Conservation (phyloP, 148 eudicot species). For the Rhododendron mucronatum region DNA sequence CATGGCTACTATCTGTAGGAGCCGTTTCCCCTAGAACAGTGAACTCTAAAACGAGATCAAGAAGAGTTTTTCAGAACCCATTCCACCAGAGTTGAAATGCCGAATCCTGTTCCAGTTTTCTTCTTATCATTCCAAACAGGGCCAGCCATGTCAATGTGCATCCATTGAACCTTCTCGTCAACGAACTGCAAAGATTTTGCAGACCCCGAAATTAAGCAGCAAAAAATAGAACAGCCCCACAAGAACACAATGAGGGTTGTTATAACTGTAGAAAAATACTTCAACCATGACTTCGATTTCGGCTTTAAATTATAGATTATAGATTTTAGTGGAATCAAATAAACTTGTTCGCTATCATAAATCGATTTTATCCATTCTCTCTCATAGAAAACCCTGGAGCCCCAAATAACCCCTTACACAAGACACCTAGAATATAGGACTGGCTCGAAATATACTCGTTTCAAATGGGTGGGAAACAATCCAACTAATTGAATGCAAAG, state of each 20-base stretch:
- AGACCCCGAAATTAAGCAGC: background rate
- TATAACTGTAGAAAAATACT: background rate
- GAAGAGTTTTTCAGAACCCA: constrained; percentile 92
- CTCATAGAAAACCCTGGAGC: background rate
- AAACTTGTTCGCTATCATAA: background rate
- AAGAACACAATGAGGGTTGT: background rate
- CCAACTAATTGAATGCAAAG: background rate
- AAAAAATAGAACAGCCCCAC: background rate
- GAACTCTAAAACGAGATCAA: constrained; percentile 7
- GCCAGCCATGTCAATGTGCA: constrained; percentile 98
- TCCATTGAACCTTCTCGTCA: constrained; percentile 95
- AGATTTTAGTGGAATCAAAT: background rate
- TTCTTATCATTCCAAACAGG: constrained; percentile 92
- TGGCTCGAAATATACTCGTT: background rate
- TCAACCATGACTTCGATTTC: background rate
- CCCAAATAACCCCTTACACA: background rate
- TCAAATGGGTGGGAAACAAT: background rate
- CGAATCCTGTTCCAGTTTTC: constrained; percentile 85
- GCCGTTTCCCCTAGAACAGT: too few species aligned
- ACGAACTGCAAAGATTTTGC: constrained; percentile 57
- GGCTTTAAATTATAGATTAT: background rate
- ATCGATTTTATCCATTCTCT: background rate
- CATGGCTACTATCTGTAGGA: background rate
- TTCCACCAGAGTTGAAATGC: constrained; percentile 83
- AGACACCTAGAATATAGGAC: background rate